phyloP scores from a whole-genome alignment of 2,329 filamentous ascomycete species.

The Lachnellula subtilissima region DNA sequence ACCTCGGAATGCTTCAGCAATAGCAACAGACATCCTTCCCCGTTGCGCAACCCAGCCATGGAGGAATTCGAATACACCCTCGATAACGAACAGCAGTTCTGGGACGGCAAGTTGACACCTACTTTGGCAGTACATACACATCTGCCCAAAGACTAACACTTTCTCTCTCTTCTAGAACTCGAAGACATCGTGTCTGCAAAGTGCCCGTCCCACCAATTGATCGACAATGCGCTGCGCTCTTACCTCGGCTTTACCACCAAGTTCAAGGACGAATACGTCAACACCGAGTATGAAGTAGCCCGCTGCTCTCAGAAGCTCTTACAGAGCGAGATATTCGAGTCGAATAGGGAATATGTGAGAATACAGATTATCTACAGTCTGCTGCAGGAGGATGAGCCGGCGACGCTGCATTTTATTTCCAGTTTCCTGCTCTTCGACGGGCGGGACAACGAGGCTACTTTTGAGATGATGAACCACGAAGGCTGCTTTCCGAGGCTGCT shows the following conservation, averaged over 20 bases:
- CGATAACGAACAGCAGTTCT: conserved; percentile 82
- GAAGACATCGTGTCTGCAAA: conserved; percentile 57
- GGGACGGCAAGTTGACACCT: conserved; percentile 61
- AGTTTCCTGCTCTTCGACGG: conserved; percentile 87
- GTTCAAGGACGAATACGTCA: conserved; percentile 70
- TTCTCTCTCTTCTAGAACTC: conserved; percentile 48
- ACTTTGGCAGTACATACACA: neutral
- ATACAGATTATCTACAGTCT: conserved; percentile 90
- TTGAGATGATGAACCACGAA: conserved; percentile 83
- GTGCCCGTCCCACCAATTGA: conserved; percentile 56
- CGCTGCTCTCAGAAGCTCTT: conserved; percentile 76
- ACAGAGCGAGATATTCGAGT: conserved; percentile 66
- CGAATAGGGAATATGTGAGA: conserved; percentile 80
- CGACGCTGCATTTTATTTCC: conserved; percentile 74
- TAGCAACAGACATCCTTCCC: conserved; percentile 14
- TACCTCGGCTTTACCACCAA: conserved; percentile 76
- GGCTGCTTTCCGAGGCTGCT: conserved; percentile 78
- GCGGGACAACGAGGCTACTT: conserved; percentile 68
- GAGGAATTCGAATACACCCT: conserved; percentile 63
- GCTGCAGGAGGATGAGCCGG: conserved; percentile 79
- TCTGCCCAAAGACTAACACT: conserved; percentile 2
- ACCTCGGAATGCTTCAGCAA: conserved; percentile 25
- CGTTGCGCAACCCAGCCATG: conserved; percentile 27
- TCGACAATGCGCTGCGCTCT: conserved; percentile 80
- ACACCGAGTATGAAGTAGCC: conserved; percentile 73